A percentile compares a stretch with the other conserved stretches of the same genome.
phyloP scores from a whole-genome alignment of 2,329 filamentous ascomycete species.

The Trichoderma oligosporum region DNA sequence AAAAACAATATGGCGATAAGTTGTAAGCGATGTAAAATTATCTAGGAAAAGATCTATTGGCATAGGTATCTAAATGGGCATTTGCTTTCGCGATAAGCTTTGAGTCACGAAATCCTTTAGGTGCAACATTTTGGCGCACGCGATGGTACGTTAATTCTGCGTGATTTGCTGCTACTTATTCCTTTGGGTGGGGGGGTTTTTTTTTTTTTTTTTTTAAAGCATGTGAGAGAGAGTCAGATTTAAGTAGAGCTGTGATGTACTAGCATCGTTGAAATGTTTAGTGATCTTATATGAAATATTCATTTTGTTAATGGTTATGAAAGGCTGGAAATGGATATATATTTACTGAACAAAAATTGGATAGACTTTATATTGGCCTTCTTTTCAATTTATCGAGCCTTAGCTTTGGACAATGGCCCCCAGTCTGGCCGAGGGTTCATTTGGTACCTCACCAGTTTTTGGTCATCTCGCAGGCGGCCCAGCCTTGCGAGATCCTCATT shows the following conservation, averaged over 20 bases:
- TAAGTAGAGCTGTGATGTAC: too few relatives aligned
- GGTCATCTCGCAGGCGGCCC: slow-evolving; percentile 64
- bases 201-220: not conserved
- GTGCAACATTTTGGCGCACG: not conserved
- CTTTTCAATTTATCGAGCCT: slow-evolving; percentile 52
- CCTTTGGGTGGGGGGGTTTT: slow-evolving; percentile 1
- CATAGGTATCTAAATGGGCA: too few relatives aligned
- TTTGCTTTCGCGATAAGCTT: not conserved
- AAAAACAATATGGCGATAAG: not conserved
- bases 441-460: slow-evolving; percentile 80
- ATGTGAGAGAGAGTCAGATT: not conserved
- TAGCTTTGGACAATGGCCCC: slow-evolving; percentile 72
- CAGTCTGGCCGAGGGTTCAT: slow-evolving; percentile 87
- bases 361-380: not conserved
- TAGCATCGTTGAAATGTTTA: too few relatives aligned
- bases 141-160: slow-evolving; percentile 15
- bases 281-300: too few relatives aligned
- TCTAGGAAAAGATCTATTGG: too few relatives aligned
- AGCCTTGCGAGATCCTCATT: slow-evolving; percentile 73
- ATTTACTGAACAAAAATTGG: too few relatives aligned
- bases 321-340: too few relatives aligned
- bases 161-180: slow-evolving; percentile 14
- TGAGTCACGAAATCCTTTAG: not conserved
- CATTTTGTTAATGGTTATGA: too few relatives aligned
- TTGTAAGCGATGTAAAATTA: not conserved